Base-by-base conservation (phyloP, 1,139 yeast species). In the Saccharomyces hybrid region DNA sequence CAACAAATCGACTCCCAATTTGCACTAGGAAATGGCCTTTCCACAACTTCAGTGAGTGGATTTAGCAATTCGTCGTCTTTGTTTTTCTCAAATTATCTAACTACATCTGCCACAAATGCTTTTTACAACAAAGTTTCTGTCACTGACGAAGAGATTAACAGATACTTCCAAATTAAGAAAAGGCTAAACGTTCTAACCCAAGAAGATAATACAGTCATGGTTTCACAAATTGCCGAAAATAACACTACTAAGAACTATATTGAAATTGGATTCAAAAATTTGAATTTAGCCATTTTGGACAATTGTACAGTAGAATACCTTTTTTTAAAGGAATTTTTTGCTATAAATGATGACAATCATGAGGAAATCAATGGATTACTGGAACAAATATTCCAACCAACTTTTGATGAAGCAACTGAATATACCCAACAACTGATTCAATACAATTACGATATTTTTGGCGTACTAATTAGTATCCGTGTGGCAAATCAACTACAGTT, bases 171-270 rank as follows among this genome's bases (percentile, higher is more conserved):
- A 60, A 77, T 88, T 1, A 82, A 84, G 26, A 79, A 78, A 58
- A 72, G 96, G 54, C 70, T 78, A 19, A 77, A 79, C 21, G 74
- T 85, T 2, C 69, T 86, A 26, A 71, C 75, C 4, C 78, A 78
- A 3, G 79, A 78, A 26, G 83, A 81, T 55, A 78, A 80, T 49
- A 77, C 86, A 0, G 90, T 88, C 0, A 83, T 90, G 71, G 83
- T 89, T 4, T 88, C 95, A 0, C 95, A 87, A 65, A 86, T 88
- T 42, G 96, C 96, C 0, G 96, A 89, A 69, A 80, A 85, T 9
- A 83, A 84, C 44, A 84, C 84, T 2, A 76, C 80, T 60, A 74
- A 79, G 8, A 84, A 84, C 64, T 82, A 86, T 80, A 73, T 86
- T 56, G 96, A 90, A 64, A 80, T 81, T 56, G 83, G 87, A 0